A percentile compares a stretch with the other conserved stretches of the same genome.
These are phyloP conservation scores for Alternaria sp. DNA, from an alignment of 2,329 filamentous ascomycete genomes.

Conservation along the genomic window DNA sequence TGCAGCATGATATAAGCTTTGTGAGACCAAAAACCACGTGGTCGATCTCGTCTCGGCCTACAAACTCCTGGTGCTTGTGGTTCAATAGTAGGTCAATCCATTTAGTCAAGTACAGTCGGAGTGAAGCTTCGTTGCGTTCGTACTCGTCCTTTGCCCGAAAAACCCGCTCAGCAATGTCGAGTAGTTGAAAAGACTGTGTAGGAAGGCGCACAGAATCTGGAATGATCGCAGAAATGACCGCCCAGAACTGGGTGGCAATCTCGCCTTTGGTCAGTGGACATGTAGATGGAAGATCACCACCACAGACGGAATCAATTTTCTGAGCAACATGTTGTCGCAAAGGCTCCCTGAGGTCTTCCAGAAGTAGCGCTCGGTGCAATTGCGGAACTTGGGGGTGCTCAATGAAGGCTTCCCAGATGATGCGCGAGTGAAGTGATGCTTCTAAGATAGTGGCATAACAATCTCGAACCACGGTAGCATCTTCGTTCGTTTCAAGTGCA, in stretches of 20 bases:
- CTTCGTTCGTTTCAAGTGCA: slow-evolving; percentile 26
- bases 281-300: slow-evolving; percentile 44
- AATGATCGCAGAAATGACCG: slow-evolving; percentile 41
- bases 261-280: slow-evolving; percentile 41
- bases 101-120: slow-evolving; percentile 36
- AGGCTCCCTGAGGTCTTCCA: slow-evolving; percentile 31
- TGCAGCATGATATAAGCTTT: slow-evolving; percentile 50
- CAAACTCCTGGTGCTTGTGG: slow-evolving; percentile 45
- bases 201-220: slow-evolving; percentile 35
- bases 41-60: slow-evolving; percentile 48
- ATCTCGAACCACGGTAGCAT: slow-evolving; percentile 27
- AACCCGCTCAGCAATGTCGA: slow-evolving; percentile 46
- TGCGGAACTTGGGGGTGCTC: slow-evolving; percentile 26
- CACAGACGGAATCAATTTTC: slow-evolving; percentile 47
- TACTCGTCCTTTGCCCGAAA: slow-evolving; percentile 48
- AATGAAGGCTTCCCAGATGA: slow-evolving; percentile 47
- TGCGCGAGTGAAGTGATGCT: slow-evolving; percentile 46
- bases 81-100: slow-evolving; percentile 48
- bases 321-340: slow-evolving; percentile 39
- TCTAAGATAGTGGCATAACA: slow-evolving; percentile 48
- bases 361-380: slow-evolving; percentile 45
- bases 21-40: slow-evolving; percentile 51
- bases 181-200: slow-evolving; percentile 43
- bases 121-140: slow-evolving; percentile 39
- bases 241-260: slow-evolving; percentile 47